Evolutionary conservation across 306 rosid genomes (phyloP).

Genomic region (Begonia peltatifolia): DNA sequence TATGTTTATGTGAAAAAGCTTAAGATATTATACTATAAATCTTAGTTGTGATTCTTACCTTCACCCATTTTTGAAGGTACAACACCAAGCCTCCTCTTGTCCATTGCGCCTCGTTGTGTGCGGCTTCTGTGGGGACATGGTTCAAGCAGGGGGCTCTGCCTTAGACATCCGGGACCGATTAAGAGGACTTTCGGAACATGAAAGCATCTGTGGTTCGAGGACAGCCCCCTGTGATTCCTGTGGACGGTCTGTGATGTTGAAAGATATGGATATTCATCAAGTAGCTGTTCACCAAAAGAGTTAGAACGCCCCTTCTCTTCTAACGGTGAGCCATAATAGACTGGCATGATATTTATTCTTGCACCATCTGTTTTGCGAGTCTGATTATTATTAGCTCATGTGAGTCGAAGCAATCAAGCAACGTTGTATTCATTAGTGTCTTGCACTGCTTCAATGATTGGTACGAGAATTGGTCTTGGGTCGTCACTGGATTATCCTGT

Average conservation of each 20-base stretch:
- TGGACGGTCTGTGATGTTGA: constrained; percentile 94
- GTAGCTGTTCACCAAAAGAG: constrained; percentile 89
- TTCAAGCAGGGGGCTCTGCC: constrained; percentile 79
- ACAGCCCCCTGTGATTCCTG: constrained; percentile 95
- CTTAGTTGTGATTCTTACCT: constrained; percentile 5
- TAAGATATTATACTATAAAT: too few species aligned
- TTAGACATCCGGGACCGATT: constrained; percentile 62
- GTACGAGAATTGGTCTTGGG: too few species aligned
- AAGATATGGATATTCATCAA: constrained; percentile 94
- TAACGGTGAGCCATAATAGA: too few species aligned
- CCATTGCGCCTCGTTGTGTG: constrained; percentile 69
- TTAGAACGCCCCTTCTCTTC: constrained; percentile 1
- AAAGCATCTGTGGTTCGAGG: constrained; percentile 86
- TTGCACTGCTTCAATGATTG: too few species aligned
- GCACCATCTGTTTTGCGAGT: too few species aligned
- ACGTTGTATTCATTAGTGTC: too few species aligned
- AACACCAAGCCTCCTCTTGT: constrained; percentile 65
- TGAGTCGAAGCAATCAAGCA: too few species aligned
- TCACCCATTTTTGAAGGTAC: constrained; percentile 26
- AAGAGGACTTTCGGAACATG: constrained; percentile 88
- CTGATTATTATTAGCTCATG: too few species aligned
- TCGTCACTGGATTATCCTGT: too few species aligned
- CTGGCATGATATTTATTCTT: too few species aligned
- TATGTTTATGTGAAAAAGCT: too few species aligned
- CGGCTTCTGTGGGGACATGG: constrained; percentile 96